phyloP scores from a whole-genome alignment of 176 grass and related monocot genomes.

The Aegilops bicornis region DNA sequence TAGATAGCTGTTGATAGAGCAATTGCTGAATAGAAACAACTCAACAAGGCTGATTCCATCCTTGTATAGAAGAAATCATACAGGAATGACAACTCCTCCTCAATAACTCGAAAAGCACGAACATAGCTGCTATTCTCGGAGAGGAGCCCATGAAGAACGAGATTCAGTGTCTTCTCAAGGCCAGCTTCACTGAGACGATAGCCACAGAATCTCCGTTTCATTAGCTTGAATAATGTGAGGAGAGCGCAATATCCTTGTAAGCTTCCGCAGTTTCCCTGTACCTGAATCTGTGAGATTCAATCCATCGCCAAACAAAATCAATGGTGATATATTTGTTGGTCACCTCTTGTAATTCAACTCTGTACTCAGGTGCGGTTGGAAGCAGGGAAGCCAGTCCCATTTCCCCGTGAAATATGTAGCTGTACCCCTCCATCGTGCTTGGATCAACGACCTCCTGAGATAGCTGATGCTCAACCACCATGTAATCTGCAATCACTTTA shows the following conservation, averaged over 20 bases:
- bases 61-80: slow-evolving; percentile 36
- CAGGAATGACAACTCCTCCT: slow-evolving; percentile 22
- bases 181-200: slow-evolving; percentile 5
- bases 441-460: neutral
- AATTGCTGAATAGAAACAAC: accelerated
- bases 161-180: neutral
- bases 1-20: too few species aligned
- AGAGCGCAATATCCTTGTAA: neutral
- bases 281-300: neutral
- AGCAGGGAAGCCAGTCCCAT: neutral
- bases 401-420: neutral
- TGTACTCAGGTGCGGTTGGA: neutral
- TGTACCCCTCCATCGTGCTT: neutral
- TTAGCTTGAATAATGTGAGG: slow-evolving; percentile 5
- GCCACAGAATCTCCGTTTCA: slow-evolving; percentile 16
- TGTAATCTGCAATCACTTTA: neutral
- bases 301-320: neutral
- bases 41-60: accelerated
- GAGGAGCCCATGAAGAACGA: slow-evolving; percentile 22
- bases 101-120: slow-evolving; percentile 11
- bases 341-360: neutral
- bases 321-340: neutral
- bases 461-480: neutral
- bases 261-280: neutral
- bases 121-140: neutral